phyloP scores from a whole-genome alignment of 2,329 filamentous ascomycete species.

The Zopfia rhizophila region DNA sequence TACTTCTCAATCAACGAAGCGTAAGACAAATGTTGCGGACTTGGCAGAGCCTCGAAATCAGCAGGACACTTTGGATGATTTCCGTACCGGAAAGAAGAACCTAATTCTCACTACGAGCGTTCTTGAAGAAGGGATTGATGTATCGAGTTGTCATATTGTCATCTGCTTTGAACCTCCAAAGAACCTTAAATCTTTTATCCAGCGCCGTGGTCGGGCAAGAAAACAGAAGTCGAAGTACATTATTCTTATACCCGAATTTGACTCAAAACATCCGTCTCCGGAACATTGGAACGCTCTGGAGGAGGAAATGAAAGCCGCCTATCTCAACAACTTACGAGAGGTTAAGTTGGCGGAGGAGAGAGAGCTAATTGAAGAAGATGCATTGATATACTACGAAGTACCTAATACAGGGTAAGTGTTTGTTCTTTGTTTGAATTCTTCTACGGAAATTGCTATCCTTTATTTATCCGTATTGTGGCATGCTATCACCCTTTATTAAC shows the following conservation, averaged over 20 bases:
- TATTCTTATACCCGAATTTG: conserved; percentile 58
- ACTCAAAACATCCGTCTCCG: conserved; percentile 40
- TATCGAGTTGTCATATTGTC: conserved; percentile 72
- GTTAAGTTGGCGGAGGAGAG: conserved; percentile 57
- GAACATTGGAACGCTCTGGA: conserved; percentile 75
- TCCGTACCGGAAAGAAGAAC: conserved; percentile 63
- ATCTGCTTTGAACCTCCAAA: conserved; percentile 71
- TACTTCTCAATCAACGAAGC: conserved; percentile 53
- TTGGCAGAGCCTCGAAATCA: conserved; percentile 61
- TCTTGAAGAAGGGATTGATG: conserved; percentile 70
- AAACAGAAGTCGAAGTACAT: conserved; percentile 65
- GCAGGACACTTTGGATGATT: conserved; percentile 63
- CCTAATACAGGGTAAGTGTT: conserved; percentile 38
- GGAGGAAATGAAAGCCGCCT: conserved; percentile 74
- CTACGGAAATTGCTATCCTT: neutral
- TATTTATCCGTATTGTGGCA: no score
- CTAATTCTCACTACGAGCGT: conserved; percentile 68
- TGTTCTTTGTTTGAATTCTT: neutral
- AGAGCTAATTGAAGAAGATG: conserved; percentile 60
- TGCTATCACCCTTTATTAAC: neutral
- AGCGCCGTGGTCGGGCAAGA: conserved; percentile 72
- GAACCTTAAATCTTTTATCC: conserved; percentile 72
- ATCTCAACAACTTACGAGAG: conserved; percentile 71
- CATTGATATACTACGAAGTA: conserved; percentile 37
- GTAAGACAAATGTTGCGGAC: conserved; percentile 61